Percentiles rank a stretch among this genome's conserved stretches.
phyloP scores from a whole-genome alignment of 164 flowering plant species.

The Kingdonia uniflora region DNA sequence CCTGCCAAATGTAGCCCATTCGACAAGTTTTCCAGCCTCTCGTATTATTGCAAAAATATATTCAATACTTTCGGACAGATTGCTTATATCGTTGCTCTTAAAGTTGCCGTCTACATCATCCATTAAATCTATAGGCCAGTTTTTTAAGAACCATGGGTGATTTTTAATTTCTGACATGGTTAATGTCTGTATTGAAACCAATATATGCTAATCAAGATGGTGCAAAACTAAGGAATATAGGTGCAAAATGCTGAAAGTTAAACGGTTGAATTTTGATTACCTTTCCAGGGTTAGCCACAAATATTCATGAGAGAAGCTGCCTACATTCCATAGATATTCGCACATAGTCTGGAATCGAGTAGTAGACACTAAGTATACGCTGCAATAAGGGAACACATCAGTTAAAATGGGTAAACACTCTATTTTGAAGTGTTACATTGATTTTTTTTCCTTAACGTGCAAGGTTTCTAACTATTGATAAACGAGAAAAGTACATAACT shows the following conservation, averaged over 20 bases:
- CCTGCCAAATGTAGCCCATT: slow-evolving; percentile 27
- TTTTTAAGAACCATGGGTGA: slow-evolving; percentile 75
- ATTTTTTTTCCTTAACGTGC: no score
- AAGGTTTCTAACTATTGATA: no score
- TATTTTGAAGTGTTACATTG: no score
- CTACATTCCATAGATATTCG: slow-evolving; percentile 59
- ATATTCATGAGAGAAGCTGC: slow-evolving; percentile 65
- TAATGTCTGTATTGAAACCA: slow-evolving; percentile 47
- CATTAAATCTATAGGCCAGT: slow-evolving; percentile 52
- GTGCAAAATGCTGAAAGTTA: neutral
- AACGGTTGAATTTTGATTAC: slow-evolving; percentile 18
- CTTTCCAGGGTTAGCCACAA: slow-evolving; percentile 70
- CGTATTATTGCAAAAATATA: slow-evolving; percentile 53
- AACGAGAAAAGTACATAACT: no score
- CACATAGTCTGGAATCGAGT: slow-evolving; percentile 67
- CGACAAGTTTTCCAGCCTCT: slow-evolving; percentile 53
- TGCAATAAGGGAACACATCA: slow-evolving; percentile 18
- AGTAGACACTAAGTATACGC: slow-evolving; percentile 69
- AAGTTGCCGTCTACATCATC: slow-evolving; percentile 29
- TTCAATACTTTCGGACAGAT: slow-evolving; percentile 47
- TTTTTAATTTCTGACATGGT: slow-evolving; percentile 57
- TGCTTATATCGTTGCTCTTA: slow-evolving; percentile 20
- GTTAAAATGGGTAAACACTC: no score
- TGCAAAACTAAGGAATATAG: neutral
- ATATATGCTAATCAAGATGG: slow-evolving; percentile 1